Base-by-base conservation (phyloP, 805 yeast species). In the Cyberlindnera galapagoensis region DNA sequence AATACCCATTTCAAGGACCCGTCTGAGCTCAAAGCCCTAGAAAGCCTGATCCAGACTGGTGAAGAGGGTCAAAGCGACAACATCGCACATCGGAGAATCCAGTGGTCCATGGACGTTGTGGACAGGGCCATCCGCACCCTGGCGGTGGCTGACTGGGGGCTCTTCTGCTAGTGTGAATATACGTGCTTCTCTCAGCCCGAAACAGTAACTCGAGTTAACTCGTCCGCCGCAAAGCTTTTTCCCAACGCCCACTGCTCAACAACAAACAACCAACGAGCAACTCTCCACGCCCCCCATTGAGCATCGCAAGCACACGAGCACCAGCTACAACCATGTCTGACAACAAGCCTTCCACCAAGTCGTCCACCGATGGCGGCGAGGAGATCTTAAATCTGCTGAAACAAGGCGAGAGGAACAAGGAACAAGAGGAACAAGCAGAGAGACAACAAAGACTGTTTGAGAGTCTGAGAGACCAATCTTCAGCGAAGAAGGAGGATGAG, bases 1-100 rank as follows among this genome's bases (percentile, higher is more conserved):
- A 79, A 80, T 42, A 63, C 77, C 3, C 83, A 84, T n/a, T 47
- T 74, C 12, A 46, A 44, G 8, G 41, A 46, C 1, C 47, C 54
- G 1, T 44, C 49, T 1, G 58, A 59, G 22, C 31, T 59, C 6
- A 37, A 45, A 10, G 54, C 47, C 8, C 38, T 62, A 10, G 33
- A 35, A 10, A 24, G 26, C 16, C 18, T 43, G 1, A 29, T 34
- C 11, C 33, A 24, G 4, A n/a, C 13, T 18, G 30, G 23, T 13
- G 25, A 24, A 7, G 35, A 18, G 1, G 42, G 35, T 6, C 22
- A 16, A 13, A 17, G 16, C 8, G 30, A 22, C 17, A 49, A 47
- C 21, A 23, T 20, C 4, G 63, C 62, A 4, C 24, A 26, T 14
- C 35, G 38, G 30, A 55, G 64, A 39, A 51, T 62, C n/a, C 33